A percentile compares a stretch with the other conserved stretches of the same genome.
Evolutionary conservation across 768 basidiomycete genomes (phyloP).

Genomic region (Tricholoma flavovirens): DNA sequence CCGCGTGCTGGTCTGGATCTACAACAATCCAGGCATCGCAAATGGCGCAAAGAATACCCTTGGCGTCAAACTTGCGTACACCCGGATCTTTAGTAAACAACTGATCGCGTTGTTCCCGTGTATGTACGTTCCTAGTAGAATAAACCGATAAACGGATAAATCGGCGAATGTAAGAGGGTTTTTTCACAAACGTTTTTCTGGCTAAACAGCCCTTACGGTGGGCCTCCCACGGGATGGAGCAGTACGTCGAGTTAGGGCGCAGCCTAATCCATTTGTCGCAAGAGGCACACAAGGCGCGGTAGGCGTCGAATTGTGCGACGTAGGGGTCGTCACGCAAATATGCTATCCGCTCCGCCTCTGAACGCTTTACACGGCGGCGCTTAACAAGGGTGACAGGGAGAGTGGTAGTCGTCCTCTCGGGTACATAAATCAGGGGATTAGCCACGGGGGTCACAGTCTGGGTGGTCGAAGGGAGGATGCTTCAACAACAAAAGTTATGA

Average conservation of each 20-base stretch:
- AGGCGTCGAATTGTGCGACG: conserved; percentile 73
- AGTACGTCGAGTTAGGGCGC: conserved; percentile 79
- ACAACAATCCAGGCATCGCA: conserved; percentile 65
- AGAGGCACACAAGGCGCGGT: conserved; percentile 69
- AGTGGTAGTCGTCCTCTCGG: conserved; percentile 35
- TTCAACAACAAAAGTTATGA: neutral
- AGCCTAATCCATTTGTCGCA: conserved; percentile 85
- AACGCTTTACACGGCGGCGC: conserved; percentile 67
- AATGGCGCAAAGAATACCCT: conserved; percentile 61
- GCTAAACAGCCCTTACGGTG: conserved; percentile 78
- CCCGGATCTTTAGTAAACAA: conserved; percentile 60
- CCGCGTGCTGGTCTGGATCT: conserved; percentile 46
- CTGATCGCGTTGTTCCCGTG: conserved; percentile 54
- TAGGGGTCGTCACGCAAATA: conserved; percentile 68
- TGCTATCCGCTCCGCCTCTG: conserved; percentile 73
- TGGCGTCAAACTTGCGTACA: conserved; percentile 67
- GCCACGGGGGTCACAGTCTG: conserved; percentile 13
- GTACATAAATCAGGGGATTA: conserved; percentile 37
- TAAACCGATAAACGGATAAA: conserved; percentile 4
- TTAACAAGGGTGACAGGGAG: conserved; percentile 42
- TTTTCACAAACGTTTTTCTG: conserved; percentile 57
- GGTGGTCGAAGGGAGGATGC: neutral
- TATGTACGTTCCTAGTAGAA: conserved; percentile 43
- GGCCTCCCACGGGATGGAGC: conserved; percentile 83
- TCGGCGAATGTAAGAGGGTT: neutral